phyloP scores from a whole-genome alignment of 2,329 filamentous ascomycete species.

The Chalara sp. region DNA sequence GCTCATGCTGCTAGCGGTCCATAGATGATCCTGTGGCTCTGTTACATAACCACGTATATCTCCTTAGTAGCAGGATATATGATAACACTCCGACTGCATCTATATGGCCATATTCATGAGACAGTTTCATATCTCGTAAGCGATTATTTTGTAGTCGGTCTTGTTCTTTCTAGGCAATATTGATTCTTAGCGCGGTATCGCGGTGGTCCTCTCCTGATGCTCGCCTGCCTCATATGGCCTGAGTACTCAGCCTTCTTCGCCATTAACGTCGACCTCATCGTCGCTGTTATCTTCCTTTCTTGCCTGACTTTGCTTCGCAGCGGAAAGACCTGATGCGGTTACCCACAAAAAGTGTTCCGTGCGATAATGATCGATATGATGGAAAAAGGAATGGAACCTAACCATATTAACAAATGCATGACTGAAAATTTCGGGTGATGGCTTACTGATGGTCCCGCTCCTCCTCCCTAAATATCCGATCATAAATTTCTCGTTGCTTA shows the following conservation, averaged over 20 bases:
- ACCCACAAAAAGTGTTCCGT: slow-evolving; percentile 69
- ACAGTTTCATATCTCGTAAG: too few relatives aligned
- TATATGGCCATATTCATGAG: too few relatives aligned
- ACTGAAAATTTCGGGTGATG: not conserved
- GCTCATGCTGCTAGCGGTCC: too few relatives aligned
- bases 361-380: slow-evolving; percentile 70
- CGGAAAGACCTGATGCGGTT: slow-evolving; percentile 60
- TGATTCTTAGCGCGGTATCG: too few relatives aligned
- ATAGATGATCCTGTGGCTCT: too few relatives aligned
- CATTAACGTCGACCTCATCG: slow-evolving; percentile 9
- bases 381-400: slow-evolving; percentile 72
- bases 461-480: slow-evolving; percentile 84
- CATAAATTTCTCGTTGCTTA: slow-evolving; percentile 88
- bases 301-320: slow-evolving; percentile 41
- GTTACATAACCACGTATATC: too few relatives aligned
- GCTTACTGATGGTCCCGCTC: slow-evolving; percentile 78
- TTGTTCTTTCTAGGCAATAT: too few relatives aligned
- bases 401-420: slow-evolving; percentile 1
- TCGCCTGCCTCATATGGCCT: too few relatives aligned
- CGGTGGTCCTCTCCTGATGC: too few relatives aligned
- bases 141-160: too few relatives aligned
- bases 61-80: too few relatives aligned
- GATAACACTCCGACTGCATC: too few relatives aligned
- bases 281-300: slow-evolving; percentile 6
- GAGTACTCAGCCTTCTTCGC: slow-evolving; percentile 5